A percentile compares a stretch with the other conserved stretches of the same genome.
Conservation (phyloP, 495 filamentous ascomycete genomes). For the Xylaria curta region DNA sequence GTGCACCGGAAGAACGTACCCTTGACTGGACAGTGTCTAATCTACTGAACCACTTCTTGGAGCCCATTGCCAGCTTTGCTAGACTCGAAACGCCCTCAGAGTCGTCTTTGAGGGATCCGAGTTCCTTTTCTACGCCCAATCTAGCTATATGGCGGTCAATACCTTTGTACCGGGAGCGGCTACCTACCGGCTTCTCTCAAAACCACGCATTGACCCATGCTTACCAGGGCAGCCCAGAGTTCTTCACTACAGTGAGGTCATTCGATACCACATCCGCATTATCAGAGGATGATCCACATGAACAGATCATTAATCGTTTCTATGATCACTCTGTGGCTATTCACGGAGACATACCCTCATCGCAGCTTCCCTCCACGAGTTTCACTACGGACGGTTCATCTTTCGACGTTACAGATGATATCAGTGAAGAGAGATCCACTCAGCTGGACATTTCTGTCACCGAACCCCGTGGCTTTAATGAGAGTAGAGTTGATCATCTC, state of each 20-base stretch:
- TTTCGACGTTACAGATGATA: conserved; percentile 34
- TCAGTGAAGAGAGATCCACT: conserved; percentile 24
- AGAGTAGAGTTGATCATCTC: conserved; percentile 46
- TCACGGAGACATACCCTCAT: conserved; percentile 63
- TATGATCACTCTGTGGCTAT: conserved; percentile 75
- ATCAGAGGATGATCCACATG: conserved; percentile 28
- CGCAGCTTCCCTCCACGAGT: conserved; percentile 49
- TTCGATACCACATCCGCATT: conserved; percentile 39
- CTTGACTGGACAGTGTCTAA: conserved; percentile 63
- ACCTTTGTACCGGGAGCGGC: conserved; percentile 42
- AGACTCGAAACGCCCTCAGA: conserved; percentile 23
- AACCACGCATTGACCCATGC: conserved; percentile 47
- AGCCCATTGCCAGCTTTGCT: conserved; percentile 57
- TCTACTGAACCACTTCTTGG: conserved; percentile 55
- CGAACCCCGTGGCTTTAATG: not conserved
- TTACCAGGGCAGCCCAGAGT: conserved; percentile 47
- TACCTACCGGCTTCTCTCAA: conserved; percentile 54
- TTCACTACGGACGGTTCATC: conserved; percentile 35
- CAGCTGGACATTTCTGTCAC: not conserved
- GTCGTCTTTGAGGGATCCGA: conserved; percentile 23
- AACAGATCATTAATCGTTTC: conserved; percentile 60
- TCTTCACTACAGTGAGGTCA: conserved; percentile 55
- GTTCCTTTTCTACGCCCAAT: conserved; percentile 34
- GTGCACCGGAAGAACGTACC: conserved; percentile 61
- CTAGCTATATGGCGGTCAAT: conserved; percentile 56